Conservation (phyloP, 2,329 filamentous ascomycete genomes). For the Coniella lustricola region DNA sequence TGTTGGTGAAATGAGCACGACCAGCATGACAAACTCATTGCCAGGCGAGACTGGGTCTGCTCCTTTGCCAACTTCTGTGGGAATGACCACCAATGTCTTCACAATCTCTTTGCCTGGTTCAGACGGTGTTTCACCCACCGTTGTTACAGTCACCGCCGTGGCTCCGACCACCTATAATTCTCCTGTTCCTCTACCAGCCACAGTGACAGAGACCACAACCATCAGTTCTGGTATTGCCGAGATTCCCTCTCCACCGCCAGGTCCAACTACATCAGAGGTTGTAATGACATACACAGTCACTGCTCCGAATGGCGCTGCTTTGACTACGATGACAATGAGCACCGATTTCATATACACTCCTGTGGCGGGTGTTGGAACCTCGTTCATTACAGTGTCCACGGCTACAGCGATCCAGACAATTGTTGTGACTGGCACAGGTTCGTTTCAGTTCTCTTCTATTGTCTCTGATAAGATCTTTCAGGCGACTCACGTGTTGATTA, state of each 20-base stretch:
- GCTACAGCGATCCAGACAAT: slow-evolving; percentile 14
- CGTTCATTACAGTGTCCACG: slow-evolving; percentile 10
- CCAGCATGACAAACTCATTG: too few species aligned
- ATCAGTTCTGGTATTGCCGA: slow-evolving; percentile 11
- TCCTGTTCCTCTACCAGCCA: neutral
- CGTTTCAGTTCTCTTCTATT: neutral
- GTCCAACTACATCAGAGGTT: slow-evolving; percentile 10
- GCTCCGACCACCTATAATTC: slow-evolving; percentile 3
- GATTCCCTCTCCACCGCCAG: slow-evolving; percentile 1
- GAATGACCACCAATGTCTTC: slow-evolving; percentile 3
- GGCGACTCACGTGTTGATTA: neutral
- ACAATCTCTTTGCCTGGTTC: slow-evolving; percentile 11
- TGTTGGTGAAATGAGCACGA: too few species aligned
- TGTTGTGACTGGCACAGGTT: slow-evolving; percentile 8
- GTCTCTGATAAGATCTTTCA: neutral
- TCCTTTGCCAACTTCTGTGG: neutral
- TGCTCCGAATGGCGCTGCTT: slow-evolving; percentile 5
- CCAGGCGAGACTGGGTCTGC: neutral
- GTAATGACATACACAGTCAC: slow-evolving; percentile 21
- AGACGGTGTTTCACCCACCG: slow-evolving; percentile 3
- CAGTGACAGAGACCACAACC: slow-evolving; percentile 5
- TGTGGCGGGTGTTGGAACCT: slow-evolving; percentile 3
- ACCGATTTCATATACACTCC: slow-evolving; percentile 10
- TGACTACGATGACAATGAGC: slow-evolving; percentile 12
- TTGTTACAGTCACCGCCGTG: slow-evolving; percentile 12